Conservation (phyloP, 345 rosid species). For the Erysimum cheiranthoides region DNA sequence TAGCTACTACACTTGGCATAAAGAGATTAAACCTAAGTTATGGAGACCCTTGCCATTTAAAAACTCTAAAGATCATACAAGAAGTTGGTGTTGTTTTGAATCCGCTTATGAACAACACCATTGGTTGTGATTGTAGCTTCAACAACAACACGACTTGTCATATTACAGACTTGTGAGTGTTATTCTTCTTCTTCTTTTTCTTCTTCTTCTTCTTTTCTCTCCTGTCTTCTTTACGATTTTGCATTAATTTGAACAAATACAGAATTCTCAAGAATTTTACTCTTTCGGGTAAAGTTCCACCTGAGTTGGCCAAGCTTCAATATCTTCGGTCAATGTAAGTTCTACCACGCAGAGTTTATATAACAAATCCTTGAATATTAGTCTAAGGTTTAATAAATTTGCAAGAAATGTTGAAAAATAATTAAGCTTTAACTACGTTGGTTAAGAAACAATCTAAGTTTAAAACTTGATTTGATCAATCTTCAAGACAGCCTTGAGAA, state of each 20-base stretch:
- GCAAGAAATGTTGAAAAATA: neutral
- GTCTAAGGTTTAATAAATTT: neutral
- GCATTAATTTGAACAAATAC: neutral
- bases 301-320: conserved; percentile 15
- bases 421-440: neutral
- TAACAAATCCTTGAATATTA: neutral
- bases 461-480: no score
- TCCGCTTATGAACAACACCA: neutral
- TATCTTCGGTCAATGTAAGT: conserved; percentile 15
- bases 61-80: neutral
- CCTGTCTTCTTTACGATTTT: neutral
- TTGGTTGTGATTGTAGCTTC: conserved; percentile 23
- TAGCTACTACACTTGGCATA: conserved; percentile 36
- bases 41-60: conserved; percentile 25
- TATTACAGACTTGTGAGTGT: conserved; percentile 37
- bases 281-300: conserved; percentile 24
- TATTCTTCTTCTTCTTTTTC: neutral
- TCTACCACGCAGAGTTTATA: neutral
- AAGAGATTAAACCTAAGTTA: conserved; percentile 5
- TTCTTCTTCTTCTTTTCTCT: neutral
- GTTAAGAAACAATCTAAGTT: neutral
- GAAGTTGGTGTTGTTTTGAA: neutral
- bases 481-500: neutral
- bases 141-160: conserved; percentile 30
- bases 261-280: neutral